These are phyloP conservation scores for Melaleuca quinquenervia DNA, from an alignment of 345 rosid species.

Conservation along the genomic window DNA sequence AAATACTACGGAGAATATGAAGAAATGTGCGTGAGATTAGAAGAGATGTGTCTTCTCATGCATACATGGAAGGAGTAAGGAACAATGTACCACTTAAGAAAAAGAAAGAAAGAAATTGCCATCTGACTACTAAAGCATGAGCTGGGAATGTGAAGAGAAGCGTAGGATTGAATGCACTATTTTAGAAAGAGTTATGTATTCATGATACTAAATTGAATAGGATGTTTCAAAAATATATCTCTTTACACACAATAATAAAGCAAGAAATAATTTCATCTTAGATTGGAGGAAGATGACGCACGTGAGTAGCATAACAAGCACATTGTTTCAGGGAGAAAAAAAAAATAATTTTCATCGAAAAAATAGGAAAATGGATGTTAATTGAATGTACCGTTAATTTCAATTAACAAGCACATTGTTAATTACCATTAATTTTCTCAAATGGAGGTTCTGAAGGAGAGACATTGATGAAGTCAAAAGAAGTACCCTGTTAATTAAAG, in stretches of 20 bases:
- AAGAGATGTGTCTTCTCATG: background rate
- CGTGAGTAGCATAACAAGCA: background rate
- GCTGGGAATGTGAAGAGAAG: background rate
- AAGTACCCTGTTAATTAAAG: background rate
- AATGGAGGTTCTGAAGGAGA: background rate
- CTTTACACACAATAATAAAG: background rate
- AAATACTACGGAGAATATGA: background rate
- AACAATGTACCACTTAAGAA: background rate
- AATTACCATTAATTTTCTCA: too few species aligned
- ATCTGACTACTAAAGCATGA: background rate
- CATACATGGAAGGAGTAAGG: background rate
- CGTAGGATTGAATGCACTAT: background rate
- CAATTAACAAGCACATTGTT: too few species aligned
- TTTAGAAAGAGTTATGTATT: background rate
- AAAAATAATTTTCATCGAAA: background rate
- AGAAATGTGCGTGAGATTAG: background rate
- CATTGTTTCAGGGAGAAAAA: background rate
- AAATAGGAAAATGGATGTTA: background rate
- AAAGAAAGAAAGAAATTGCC: background rate
- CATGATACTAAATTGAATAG: background rate
- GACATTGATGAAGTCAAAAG: background rate
- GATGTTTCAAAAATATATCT: background rate
- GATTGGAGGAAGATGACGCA: background rate
- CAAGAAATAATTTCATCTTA: background rate
- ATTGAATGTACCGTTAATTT: background rate